Base-by-base conservation (phyloP, 2,329 filamentous ascomycete genomes). In the Fusarium nurragi region DNA sequence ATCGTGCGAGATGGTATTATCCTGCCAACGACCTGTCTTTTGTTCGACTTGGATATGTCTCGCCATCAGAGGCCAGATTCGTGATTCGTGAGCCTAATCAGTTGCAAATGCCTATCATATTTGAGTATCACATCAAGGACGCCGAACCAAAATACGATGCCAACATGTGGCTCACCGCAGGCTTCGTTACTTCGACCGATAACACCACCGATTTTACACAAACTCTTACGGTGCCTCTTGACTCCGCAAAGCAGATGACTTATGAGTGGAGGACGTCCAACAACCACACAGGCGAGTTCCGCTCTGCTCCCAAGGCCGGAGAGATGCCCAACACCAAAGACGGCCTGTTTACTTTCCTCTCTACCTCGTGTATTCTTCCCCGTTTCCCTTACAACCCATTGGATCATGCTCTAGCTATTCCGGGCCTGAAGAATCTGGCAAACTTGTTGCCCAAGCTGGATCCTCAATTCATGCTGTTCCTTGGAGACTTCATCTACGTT, bases 191-290 rank as follows among this genome's bases (percentile, higher is more conserved):
- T 49, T 84, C 82, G 75, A 88, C 96, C 1, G 85, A 86, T 41
- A 87, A 94, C 49, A 86, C 87, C 18, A 95, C 92, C 0, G 95
- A 99, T 76, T 98, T 88, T 72, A 97, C 94, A 0, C 83, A 86
- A 6, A 84, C 88, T 0, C 78, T 97, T 13, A 86, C 81, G 1
- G 82, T 97, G 34, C 84, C 86, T 1, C 79, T 90, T 14, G 78
- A 75, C 23, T 82, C 94, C 63, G 83, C 85, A 10, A 86, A 91
- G 12, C 90, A 93, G 68, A 90, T 88, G 5, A 81, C 82, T 2
- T 99, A 97, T 73, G 88, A 93, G 70, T 99, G 95, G 83, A 84
- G 85, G 9, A 88, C 94, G 2, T 97, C 93, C 0, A 96, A 95
- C 74, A 94, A 95, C 73, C 90, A 94, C 71, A 88, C 88, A 0